A percentile compares a stretch with the other conserved stretches of the same genome.
Conservation (phyloP, 257 asterid genomes). For the Linaria vulgaris region DNA sequence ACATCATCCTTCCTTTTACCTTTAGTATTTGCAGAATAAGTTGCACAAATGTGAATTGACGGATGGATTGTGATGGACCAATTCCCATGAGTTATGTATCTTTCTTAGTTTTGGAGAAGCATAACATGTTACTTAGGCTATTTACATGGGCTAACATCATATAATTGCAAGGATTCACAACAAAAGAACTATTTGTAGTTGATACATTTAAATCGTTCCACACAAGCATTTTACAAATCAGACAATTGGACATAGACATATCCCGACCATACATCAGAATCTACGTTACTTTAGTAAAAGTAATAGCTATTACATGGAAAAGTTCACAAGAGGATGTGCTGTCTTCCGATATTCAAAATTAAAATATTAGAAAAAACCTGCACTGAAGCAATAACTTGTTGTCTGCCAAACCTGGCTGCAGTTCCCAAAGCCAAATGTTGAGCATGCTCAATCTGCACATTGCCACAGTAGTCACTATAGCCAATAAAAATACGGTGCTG, state of each 20-base stretch:
- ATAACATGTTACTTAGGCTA: neutral
- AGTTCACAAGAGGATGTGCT: neutral
- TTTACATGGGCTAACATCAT: neutral
- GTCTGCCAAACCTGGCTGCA: conserved; percentile 73
- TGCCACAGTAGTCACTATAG: conserved; percentile 22
- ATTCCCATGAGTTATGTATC: neutral
- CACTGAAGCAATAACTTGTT: conserved; percentile 75
- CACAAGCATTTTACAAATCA: conserved; percentile 7
- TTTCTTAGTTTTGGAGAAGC: neutral
- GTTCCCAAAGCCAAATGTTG: conserved; percentile 87
- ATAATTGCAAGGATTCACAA: neutral
- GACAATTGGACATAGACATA: neutral
- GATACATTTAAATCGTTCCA: neutral
- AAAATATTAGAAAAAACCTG: conserved; percentile 51
- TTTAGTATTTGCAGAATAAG: too few relatives aligned
- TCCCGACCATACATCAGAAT: neutral
- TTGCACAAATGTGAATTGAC: too few relatives aligned
- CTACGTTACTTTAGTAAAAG: neutral
- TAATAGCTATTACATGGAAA: neutral
- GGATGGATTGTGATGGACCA: too few relatives aligned
- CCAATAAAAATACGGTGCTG: conserved; percentile 19
- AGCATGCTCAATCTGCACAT: conserved; percentile 92
- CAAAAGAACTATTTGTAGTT: neutral
- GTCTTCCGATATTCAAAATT: conserved; percentile 9
- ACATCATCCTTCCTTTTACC: too few relatives aligned